Base-by-base conservation (phyloP, 805 yeast genomes). In the Ogataea paraovalis region DNA sequence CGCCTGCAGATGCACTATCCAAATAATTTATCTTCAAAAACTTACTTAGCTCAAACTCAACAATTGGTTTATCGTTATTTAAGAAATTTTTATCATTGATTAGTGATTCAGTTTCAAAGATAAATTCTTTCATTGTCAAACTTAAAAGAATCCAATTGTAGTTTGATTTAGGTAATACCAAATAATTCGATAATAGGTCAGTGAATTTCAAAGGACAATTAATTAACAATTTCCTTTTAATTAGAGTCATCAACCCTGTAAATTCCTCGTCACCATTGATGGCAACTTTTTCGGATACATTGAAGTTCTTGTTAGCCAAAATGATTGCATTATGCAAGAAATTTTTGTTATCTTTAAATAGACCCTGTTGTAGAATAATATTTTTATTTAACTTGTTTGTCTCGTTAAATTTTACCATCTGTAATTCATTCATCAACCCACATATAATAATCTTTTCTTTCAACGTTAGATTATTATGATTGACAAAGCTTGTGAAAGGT, bases 241-340 rank as follows among this genome's bases (percentile, higher is more conserved):
- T 67, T 21, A 79, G 59, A 41, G 69, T 65, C 43, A 75, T 66
- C 33, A 76, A 53, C 44, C 68, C 59, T 43, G 51, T 49, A 52
- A 58, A 56, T 44, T 57, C 57, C 42, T 57, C 55, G 44, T 56
- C 56, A 28, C 56, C 52, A 44, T 51, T 48, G 45, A 41, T 47
- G 27, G 60, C 54, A 22, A 59, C 54, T 22, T 47, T 55, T n/a
- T 50, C 57, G 13, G 51, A 55, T 38, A 45, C 54, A 42, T 62
- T 65, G 45, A 65, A 60, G 20, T 71, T 69, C 55, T 75, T 77
- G 53, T 78, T 78, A 8, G 77, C 71, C 54, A 78, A 66, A 14
- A 79, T 78, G 18, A 79, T 73, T 0, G 81, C 70, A 56, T 78
- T 78, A 51, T 80, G 84, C 9, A 79, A 58, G 23, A 68, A 66